Percentiles rank a stretch among this genome's conserved stretches.
These are phyloP conservation scores for Abrus precatorius DNA, from an alignment of 306 rosid genomes.

Conservation along the genomic window DNA sequence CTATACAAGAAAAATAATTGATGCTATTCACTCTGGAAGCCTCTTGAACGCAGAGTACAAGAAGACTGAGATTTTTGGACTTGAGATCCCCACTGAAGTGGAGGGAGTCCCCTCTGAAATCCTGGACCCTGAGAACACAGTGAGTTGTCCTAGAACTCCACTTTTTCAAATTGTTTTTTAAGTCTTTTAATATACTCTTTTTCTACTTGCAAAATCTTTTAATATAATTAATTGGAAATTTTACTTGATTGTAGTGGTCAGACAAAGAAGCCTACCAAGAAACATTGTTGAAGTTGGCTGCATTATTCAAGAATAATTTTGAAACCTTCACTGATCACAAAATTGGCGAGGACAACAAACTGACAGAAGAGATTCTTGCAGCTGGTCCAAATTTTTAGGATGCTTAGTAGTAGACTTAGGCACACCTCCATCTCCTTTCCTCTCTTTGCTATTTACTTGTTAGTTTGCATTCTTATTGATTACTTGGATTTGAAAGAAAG, in stretches of 20 bases:
- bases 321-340: constrained; percentile 66
- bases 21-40: constrained; percentile 83
- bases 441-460: too few relatives aligned
- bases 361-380: constrained; percentile 81
- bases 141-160: constrained; percentile 45
- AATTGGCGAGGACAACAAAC: constrained; percentile 66
- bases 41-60: constrained; percentile 68
- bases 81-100: constrained; percentile 77
- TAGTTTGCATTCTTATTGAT: too few relatives aligned
- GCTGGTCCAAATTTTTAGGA: constrained; percentile 77
- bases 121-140: constrained; percentile 76
- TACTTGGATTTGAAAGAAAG: too few relatives aligned
- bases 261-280: constrained; percentile 70
- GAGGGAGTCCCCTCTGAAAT: constrained; percentile 88
- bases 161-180: background rate
- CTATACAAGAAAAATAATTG: constrained; percentile 81
- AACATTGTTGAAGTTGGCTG: constrained; percentile 69
- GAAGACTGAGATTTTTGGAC: constrained; percentile 81
- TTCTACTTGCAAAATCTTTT: background rate
- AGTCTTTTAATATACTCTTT: background rate
- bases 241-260: constrained; percentile 69
- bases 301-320: constrained; percentile 79
- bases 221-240: background rate
- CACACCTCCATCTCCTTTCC: background rate
- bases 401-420: constrained; percentile 16